A percentile compares a stretch with the other conserved stretches of the same genome.
Evolutionary conservation across 106 monocot genomes (phyloP).

Genomic region (Dendrobium huoshanense): DNA sequence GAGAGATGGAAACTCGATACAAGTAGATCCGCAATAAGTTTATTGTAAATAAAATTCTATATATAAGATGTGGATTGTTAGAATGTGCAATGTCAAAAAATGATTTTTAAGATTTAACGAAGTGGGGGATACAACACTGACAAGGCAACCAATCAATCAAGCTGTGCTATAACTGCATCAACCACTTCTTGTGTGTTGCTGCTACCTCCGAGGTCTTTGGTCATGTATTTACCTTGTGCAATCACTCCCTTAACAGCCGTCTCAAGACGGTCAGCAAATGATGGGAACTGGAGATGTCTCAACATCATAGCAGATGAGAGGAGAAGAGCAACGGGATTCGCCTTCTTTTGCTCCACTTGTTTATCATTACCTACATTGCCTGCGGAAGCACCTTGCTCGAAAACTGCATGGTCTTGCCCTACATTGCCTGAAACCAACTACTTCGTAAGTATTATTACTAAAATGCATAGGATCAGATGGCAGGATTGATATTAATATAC

Average conservation of each 20-base stretch:
- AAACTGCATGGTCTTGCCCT: conserved; percentile 20
- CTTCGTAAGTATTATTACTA: background rate
- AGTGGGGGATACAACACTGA: background rate
- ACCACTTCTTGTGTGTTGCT: conserved; percentile 18
- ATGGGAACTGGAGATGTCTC: conserved; percentile 23
- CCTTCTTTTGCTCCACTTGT: conserved; percentile 13
- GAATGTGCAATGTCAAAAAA: background rate
- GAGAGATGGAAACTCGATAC: background rate
- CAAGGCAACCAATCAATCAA: conserved; percentile 1
- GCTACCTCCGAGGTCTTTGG: conserved; percentile 16
- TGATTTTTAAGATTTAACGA: background rate
- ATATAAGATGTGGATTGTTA: too few relatives aligned
- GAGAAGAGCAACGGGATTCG: conserved; percentile 19
- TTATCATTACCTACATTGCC: conserved; percentile 24
- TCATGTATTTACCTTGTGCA: conserved; percentile 9
- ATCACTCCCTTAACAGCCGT: conserved; percentile 11
- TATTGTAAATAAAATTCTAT: background rate
- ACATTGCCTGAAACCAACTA: conserved; percentile 27
- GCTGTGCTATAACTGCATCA: conserved; percentile 15
- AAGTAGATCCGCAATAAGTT: background rate
- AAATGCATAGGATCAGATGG: background rate
- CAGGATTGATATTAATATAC: too few relatives aligned
- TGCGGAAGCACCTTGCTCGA: conserved; percentile 21
- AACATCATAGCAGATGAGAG: conserved; percentile 32
- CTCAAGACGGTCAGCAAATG: conserved; percentile 35